Conservation (phyloP, 805 yeast species). For the Ogataea paraovalis region DNA sequence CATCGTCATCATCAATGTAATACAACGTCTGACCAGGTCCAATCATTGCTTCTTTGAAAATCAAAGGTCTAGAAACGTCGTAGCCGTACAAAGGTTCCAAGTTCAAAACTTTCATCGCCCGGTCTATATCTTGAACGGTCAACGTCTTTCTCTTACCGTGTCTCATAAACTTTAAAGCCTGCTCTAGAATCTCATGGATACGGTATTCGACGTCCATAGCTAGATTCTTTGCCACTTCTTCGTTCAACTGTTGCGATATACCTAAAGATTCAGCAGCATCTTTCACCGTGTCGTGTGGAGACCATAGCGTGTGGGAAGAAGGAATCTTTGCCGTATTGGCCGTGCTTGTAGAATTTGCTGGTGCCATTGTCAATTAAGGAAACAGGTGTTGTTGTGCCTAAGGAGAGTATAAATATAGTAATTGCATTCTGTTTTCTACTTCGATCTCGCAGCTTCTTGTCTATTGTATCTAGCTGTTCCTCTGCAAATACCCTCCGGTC, state of each 20-base stretch:
- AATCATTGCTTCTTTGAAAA: conserved; percentile 82
- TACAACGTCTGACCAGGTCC: conserved; percentile 93
- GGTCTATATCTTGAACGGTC: conserved; percentile 74
- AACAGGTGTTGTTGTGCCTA: too few species aligned
- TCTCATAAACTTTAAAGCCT: conserved; percentile 93
- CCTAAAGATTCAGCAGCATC: conserved; percentile 95
- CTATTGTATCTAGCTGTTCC: too few species aligned
- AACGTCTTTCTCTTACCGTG: conserved; percentile 83
- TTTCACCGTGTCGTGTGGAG: conserved; percentile 93
- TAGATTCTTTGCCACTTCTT: conserved; percentile 87
- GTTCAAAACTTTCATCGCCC: conserved; percentile 79
- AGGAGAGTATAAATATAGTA: too few species aligned
- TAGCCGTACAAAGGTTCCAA: conserved; percentile 94
- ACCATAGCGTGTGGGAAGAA: conserved; percentile 89
- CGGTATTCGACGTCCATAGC: conserved; percentile 99
- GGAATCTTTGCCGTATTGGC: conserved; percentile 40
- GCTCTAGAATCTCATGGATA: conserved; percentile 91
- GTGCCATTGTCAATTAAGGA: conserved; percentile 5
- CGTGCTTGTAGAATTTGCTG: conserved; percentile 4
- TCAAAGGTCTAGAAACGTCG: conserved; percentile 63
- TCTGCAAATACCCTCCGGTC: too few species aligned
- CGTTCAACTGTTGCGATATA: conserved; percentile 58
- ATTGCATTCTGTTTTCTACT: too few species aligned
- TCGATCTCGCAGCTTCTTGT: too few species aligned
- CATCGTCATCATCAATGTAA: conserved; percentile 86